These are phyloP conservation scores for Chloranthus sessilifolius DNA, from an alignment of 164 flowering plant genomes.

Conservation along the genomic window DNA sequence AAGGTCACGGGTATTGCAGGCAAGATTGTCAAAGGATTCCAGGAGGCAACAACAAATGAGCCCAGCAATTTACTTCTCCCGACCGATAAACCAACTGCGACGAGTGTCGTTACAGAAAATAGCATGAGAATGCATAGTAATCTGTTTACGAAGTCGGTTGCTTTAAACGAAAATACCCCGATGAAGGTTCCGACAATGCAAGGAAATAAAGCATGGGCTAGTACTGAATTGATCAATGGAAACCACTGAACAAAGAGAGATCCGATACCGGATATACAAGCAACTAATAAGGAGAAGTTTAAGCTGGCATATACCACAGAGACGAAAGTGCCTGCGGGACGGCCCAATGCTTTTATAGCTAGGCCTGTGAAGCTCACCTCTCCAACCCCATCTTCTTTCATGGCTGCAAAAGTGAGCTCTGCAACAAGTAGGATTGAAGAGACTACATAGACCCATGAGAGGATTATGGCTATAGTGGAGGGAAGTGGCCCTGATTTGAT, in stretches of 20 bases:
- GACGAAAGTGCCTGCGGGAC: conserved; percentile 36
- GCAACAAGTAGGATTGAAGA: conserved; percentile 68
- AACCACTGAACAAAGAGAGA: conserved; percentile 46
- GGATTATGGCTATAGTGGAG: conserved; percentile 47
- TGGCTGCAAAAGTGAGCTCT: conserved; percentile 64
- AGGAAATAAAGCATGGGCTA: conserved; percentile 50
- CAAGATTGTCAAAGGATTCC: conserved; percentile 40
- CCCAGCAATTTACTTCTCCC: conserved; percentile 39
- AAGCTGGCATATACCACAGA: conserved; percentile 51
- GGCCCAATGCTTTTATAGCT: conserved; percentile 48
- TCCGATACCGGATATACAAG: conserved; percentile 70
- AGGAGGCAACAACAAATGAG: conserved; percentile 42
- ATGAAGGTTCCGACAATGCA: conserved; percentile 31
- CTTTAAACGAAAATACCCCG: conserved; percentile 42
- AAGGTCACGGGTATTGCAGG: conserved; percentile 66
- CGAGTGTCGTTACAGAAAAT: conserved; percentile 46
- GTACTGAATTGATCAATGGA: conserved; percentile 30
- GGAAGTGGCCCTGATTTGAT: conserved; percentile 59
- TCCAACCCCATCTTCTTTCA: conserved; percentile 50
- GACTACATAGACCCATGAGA: conserved; percentile 60
- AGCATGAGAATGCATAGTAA: conserved; percentile 49
- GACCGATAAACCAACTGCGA: conserved; percentile 46
- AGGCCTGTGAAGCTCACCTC: conserved; percentile 71
- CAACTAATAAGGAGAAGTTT: conserved; percentile 56
- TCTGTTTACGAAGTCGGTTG: conserved; percentile 49